Conservation (phyloP, 768 basidiomycete species). For the Tylopilus sp. region DNA sequence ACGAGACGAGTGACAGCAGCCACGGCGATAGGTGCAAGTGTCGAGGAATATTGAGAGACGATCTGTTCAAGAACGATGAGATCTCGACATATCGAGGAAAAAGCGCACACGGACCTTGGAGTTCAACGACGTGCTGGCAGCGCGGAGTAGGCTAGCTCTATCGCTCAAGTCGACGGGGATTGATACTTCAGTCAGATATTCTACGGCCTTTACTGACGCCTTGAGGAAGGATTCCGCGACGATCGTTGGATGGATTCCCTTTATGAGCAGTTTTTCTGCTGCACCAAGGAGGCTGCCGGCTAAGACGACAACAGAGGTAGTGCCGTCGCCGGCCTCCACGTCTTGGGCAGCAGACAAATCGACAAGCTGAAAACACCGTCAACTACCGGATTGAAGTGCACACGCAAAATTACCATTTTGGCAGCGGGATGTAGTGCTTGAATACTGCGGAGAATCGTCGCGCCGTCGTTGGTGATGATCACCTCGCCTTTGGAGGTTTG, state of each 20-base stretch:
- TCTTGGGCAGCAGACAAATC: slow-evolving; percentile 98
- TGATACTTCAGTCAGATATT: slow-evolving; percentile 90
- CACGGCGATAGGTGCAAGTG: slow-evolving; percentile 98
- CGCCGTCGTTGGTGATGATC: slow-evolving; percentile 98
- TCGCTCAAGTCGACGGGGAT: slow-evolving; percentile 90
- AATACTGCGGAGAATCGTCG: slow-evolving; percentile 93
- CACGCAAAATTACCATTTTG: slow-evolving; percentile 68
- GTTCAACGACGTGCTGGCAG: slow-evolving; percentile 93
- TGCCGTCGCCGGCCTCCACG: slow-evolving; percentile 97
- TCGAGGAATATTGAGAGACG: slow-evolving; percentile 98
- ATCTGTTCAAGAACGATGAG: slow-evolving; percentile 52
- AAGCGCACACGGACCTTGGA: slow-evolving; percentile 68
- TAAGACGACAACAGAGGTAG: slow-evolving; percentile 94
- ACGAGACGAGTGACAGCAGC: slow-evolving; percentile 89
- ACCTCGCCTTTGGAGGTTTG: slow-evolving; percentile 96
- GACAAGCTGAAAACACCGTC: slow-evolving; percentile 62
- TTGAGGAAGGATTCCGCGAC: slow-evolving; percentile 94
- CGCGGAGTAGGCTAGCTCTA: slow-evolving; percentile 77
- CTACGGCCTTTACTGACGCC: slow-evolving; percentile 89
- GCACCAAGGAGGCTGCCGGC: slow-evolving; percentile 91
- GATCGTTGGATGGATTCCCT: slow-evolving; percentile 97
- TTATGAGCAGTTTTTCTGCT: slow-evolving; percentile 93
- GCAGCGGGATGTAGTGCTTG: slow-evolving; percentile 97
- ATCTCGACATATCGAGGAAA: not conserved
- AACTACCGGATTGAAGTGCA: not conserved